A percentile compares a stretch with the other conserved stretches of the same genome.
Conservation (phyloP, 2,329 filamentous ascomycete species). For the Cercospora zeae-maydis region DNA sequence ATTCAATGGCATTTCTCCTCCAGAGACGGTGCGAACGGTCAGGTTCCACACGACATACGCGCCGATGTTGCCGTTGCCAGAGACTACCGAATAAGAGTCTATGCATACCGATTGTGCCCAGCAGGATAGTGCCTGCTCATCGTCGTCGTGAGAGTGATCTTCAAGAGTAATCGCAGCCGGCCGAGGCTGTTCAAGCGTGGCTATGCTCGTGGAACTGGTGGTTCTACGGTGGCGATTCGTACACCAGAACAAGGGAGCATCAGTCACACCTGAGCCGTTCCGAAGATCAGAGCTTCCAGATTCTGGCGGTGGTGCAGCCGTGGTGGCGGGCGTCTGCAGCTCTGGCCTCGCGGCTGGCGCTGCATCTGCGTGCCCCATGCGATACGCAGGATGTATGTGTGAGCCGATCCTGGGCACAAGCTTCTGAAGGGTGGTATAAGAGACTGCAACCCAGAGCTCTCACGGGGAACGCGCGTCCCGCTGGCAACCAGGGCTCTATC, state of each 20-base stretch:
- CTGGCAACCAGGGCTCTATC: conserved; percentile 4
- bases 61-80: conserved; percentile 61
- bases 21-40: conserved; percentile 77
- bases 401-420: background rate
- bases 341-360: conserved; percentile 12
- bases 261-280: conserved; percentile 18
- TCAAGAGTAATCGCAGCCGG: conserved; percentile 55
- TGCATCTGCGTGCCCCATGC: conserved; percentile 18
- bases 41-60: conserved; percentile 96
- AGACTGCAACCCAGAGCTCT: background rate
- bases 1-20: conserved; percentile 33
- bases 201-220: conserved; percentile 37
- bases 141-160: conserved; percentile 60
- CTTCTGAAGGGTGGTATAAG: conserved; percentile 3
- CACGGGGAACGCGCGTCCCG: conserved; percentile 11
- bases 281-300: conserved; percentile 7
- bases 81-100: conserved; percentile 60
- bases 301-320: conserved; percentile 10
- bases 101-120: conserved; percentile 62
- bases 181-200: conserved; percentile 35
- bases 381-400: conserved; percentile 1
- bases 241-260: conserved; percentile 48
- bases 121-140: conserved; percentile 55
- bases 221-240: conserved; percentile 38
- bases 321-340: conserved; percentile 16